phyloP scores from a whole-genome alignment of 139 green algal genomes.

The Chlamydomonas incerta region DNA sequence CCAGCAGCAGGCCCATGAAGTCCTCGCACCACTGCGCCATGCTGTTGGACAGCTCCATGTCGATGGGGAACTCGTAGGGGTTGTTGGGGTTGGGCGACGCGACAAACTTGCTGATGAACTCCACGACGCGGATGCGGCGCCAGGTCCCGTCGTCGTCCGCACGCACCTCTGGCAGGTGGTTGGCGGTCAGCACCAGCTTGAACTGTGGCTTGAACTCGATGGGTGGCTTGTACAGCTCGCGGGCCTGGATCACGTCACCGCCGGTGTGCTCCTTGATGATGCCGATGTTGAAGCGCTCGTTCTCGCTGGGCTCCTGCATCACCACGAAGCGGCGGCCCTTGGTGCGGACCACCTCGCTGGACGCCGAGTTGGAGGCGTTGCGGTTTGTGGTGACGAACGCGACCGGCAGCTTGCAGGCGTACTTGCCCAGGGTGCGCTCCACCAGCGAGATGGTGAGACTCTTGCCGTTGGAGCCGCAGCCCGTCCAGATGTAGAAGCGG shows the following conservation, averaged over 20 bases:
- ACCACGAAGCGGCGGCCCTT: constrained; percentile 40
- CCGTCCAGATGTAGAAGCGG: constrained; percentile 39
- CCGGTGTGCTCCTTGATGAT: constrained; percentile 30
- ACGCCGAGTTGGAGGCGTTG: constrained; percentile 15
- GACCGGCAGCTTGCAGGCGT: constrained; percentile 30
- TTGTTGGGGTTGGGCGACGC: constrained; percentile 6
- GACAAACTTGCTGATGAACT: constrained; percentile 37
- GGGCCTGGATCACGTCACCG: constrained; percentile 5
- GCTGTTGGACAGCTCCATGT: constrained; percentile 15
- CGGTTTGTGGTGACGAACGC: constrained; percentile 42
- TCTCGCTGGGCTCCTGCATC: constrained; percentile 34
- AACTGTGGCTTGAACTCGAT: constrained; percentile 39
- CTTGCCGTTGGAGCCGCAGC: constrained; percentile 37
- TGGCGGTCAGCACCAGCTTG: constrained; percentile 30
- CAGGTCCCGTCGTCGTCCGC: constrained; percentile 30
- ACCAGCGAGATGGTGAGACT: neutral
- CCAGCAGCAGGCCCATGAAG: constrained; percentile 43
- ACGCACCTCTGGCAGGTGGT: constrained; percentile 38
- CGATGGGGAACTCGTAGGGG: constrained; percentile 34
- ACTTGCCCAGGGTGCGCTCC: constrained; percentile 23
- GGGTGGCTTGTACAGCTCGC: constrained; percentile 18
- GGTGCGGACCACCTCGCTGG: constrained; percentile 7
- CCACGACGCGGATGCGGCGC: constrained; percentile 38
- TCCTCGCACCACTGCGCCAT: constrained; percentile 26
- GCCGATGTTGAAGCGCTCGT: constrained; percentile 38